phyloP scores from a whole-genome alignment of 2,329 filamentous ascomycete genomes.

The Ophiostoma australiae region DNA sequence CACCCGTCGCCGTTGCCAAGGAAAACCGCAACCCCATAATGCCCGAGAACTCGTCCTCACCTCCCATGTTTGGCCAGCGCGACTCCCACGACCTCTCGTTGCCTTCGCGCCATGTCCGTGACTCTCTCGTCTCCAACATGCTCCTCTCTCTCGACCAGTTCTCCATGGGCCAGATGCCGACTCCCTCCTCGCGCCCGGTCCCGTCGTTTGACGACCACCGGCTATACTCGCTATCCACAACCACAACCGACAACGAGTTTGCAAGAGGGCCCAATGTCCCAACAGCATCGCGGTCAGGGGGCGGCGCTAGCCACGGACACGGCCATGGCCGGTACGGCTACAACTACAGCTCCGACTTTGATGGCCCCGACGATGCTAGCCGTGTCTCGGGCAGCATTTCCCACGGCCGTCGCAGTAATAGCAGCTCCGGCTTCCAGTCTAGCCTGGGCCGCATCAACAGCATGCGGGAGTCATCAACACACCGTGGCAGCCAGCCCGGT shows the following conservation, averaged over 20 bases:
- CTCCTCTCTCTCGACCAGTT: constrained; percentile 86
- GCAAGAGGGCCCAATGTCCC: constrained; percentile 18
- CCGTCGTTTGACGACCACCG: constrained; percentile 37
- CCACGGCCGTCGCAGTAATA: constrained; percentile 69
- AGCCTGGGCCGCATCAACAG: constrained; percentile 59
- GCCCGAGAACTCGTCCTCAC: constrained; percentile 29
- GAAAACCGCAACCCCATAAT: constrained; percentile 27
- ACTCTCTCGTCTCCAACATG: constrained; percentile 95
- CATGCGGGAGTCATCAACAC: constrained; percentile 45
- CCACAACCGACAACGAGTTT: constrained; percentile 29
- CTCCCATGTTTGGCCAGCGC: constrained; percentile 36
- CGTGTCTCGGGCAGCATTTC: constrained; percentile 49
- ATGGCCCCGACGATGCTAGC: constrained; percentile 36
- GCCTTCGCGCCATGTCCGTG: constrained; percentile 68
- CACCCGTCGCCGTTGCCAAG: constrained; percentile 37
- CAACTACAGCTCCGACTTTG: constrained; percentile 55
- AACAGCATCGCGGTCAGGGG: constrained; percentile 17
- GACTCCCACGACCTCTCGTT: constrained; percentile 86
- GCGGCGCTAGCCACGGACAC: constrained; percentile 18
- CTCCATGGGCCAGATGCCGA: constrained; percentile 47
- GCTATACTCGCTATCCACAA: constrained; percentile 31
- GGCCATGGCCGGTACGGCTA: constrained; percentile 41
- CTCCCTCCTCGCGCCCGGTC: constrained; percentile 24
- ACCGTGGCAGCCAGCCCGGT: constrained; percentile 37
- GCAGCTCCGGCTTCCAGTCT: constrained; percentile 66